Evolutionary conservation across 2,329 filamentous ascomycete genomes (phyloP).

Genomic region (Penicillium brasilianum): DNA sequence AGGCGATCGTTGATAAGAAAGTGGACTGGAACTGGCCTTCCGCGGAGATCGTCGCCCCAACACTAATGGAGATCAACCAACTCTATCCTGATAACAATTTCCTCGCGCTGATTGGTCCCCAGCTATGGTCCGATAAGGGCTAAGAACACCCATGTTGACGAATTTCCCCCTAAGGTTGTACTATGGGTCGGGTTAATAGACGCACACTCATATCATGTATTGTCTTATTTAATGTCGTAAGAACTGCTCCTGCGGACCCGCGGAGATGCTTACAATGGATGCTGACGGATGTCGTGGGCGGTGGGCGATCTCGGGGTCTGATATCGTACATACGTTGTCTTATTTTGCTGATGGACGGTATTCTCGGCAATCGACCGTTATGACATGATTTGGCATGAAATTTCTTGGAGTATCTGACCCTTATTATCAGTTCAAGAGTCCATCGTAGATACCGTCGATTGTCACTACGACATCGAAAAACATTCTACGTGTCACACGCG

Average conservation of each 20-base stretch:
- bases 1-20: slow-evolving; percentile 15
- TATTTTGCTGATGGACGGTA: neutral
- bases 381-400: neutral
- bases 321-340: neutral
- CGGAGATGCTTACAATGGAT: slow-evolving; percentile 10
- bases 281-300: too few relatives aligned
- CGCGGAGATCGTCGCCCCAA: slow-evolving; percentile 23
- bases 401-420: neutral
- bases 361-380: neutral
- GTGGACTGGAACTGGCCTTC: slow-evolving; percentile 12
- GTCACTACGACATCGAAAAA: too few relatives aligned
- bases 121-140: neutral
- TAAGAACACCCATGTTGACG: neutral
- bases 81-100: neutral
- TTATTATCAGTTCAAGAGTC: neutral
- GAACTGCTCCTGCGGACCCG: slow-evolving; percentile 1
- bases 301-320: neutral
- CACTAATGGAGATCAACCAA: neutral
- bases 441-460: neutral
- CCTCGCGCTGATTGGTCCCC: neutral
- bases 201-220: neutral
- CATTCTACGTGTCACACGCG: neutral
- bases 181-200: neutral
- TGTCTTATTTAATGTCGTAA: neutral
- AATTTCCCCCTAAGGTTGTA: neutral